Percentiles rank a stretch among this genome's conserved stretches.
Conservation (phyloP, 2,329 filamentous ascomycete genomes). For the Trichoderma cornu-damae region DNA sequence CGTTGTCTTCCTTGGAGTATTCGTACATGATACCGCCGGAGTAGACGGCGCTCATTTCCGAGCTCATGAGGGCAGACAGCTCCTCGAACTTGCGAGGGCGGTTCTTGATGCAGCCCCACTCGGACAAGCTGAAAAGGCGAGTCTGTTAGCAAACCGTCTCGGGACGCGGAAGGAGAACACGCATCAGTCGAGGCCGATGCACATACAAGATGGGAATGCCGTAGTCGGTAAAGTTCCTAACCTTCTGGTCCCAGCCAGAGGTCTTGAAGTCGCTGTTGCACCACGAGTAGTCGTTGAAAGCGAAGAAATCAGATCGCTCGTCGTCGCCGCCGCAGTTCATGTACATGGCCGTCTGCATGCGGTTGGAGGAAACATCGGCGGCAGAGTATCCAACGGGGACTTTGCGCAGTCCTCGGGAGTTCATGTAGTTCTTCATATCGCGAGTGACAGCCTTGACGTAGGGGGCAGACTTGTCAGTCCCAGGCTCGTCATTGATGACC, state of each 20-base stretch:
- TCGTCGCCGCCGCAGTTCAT: constrained; percentile 90
- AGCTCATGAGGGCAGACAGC: constrained; percentile 70
- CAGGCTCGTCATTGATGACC: constrained; percentile 63
- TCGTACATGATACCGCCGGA: constrained; percentile 96
- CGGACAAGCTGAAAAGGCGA: constrained; percentile 63
- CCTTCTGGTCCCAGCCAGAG: constrained; percentile 84
- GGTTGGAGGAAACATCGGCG: constrained; percentile 80
- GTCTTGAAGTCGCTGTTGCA: constrained; percentile 65
- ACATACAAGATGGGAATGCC: constrained; percentile 74
- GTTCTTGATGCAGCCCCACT: constrained; percentile 85
- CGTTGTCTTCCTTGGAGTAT: constrained; percentile 74
- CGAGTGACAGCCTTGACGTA: constrained; percentile 76
- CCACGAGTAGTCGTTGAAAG: constrained; percentile 88
- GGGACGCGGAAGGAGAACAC: not conserved
- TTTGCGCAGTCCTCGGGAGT: constrained; percentile 53
- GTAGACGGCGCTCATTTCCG: constrained; percentile 82
- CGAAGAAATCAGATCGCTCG: constrained; percentile 81
- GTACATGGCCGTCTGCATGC: constrained; percentile 79
- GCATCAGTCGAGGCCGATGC: not conserved
- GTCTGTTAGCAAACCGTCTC: not conserved
- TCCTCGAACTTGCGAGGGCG: constrained; percentile 72
- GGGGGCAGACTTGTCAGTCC: constrained; percentile 60
- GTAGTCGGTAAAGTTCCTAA: constrained; percentile 80
- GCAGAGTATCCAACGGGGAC: constrained; percentile 72
- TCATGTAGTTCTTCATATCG: constrained; percentile 69